A percentile compares a stretch with the other conserved stretches of the same genome.
phyloP scores from a whole-genome alignment of 2,329 filamentous ascomycete genomes.

The Cercospora nicotianae region DNA sequence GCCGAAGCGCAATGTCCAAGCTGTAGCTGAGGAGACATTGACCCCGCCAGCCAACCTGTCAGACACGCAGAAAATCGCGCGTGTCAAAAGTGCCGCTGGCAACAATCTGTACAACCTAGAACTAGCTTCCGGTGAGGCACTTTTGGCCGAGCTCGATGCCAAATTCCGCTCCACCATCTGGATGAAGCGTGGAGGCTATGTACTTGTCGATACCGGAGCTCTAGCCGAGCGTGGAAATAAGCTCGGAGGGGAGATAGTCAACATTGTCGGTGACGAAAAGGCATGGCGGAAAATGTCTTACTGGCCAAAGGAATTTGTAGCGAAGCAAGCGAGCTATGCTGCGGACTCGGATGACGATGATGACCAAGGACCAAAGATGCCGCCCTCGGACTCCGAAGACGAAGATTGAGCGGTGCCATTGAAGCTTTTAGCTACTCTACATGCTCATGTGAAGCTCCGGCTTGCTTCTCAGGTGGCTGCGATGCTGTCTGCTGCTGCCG shows the following conservation, averaged over 20 bases:
- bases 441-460: conserved; percentile 12
- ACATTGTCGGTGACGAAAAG: conserved; percentile 89
- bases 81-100: conserved; percentile 77
- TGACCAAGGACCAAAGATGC: conserved; percentile 49
- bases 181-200: conserved; percentile 86
- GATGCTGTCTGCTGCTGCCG: conserved; percentile 6
- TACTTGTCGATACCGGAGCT: conserved; percentile 72
- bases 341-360: conserved; percentile 70
- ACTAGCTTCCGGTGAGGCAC: conserved; percentile 63
- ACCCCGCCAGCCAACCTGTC: conserved; percentile 56
- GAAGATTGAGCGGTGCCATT: conserved; percentile 6
- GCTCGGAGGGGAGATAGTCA: conserved; percentile 84
- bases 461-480: not conserved
- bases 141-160: conserved; percentile 78
- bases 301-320: conserved; percentile 58
- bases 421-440: conserved; percentile 17
- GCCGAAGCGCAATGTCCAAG: conserved; percentile 74
- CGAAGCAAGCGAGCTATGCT: conserved; percentile 59
- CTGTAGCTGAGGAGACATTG: conserved; percentile 72
- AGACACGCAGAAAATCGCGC: conserved; percentile 65
- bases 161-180: conserved; percentile 90
- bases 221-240: conserved; percentile 70
- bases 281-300: conserved; percentile 85
- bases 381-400: conserved; percentile 38
- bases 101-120: conserved; percentile 85